Conservation (phyloP, 768 basidiomycete genomes). For the Macrolepiota dolichaula region DNA sequence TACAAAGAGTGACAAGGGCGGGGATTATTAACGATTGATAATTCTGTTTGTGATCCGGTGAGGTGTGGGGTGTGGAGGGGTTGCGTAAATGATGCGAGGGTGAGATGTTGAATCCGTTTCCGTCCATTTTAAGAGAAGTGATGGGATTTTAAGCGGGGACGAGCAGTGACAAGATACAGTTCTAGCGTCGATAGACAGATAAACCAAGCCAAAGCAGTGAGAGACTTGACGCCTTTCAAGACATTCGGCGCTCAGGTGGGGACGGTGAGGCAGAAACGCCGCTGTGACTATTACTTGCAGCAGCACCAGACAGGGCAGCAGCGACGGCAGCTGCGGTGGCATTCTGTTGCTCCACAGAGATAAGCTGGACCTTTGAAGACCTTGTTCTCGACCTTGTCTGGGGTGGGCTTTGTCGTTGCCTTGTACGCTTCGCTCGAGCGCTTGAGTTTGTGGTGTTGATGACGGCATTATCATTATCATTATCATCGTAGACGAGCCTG, state of each 20-base stretch:
- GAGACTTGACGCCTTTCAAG: neutral
- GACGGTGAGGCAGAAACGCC: neutral
- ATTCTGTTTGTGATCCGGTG: too few relatives aligned
- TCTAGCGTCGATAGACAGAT: too few relatives aligned
- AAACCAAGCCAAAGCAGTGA: neutral
- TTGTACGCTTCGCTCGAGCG: neutral
- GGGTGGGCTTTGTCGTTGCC: neutral
- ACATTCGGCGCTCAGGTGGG: neutral
- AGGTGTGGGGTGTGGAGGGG: too few relatives aligned
- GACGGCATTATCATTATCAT: neutral
- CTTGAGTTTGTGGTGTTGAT: neutral
- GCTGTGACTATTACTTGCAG: neutral
- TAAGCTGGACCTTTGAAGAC: neutral
- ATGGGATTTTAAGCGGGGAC: too few relatives aligned
- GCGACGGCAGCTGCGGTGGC: constrained; percentile 9
- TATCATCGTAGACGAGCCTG: neutral
- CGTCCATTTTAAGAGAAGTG: too few relatives aligned
- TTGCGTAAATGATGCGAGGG: too few relatives aligned
- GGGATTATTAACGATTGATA: too few relatives aligned
- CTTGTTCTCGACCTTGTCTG: neutral
- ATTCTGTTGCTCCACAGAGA: neutral
- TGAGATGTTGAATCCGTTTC: too few relatives aligned
- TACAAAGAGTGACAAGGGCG: too few relatives aligned
- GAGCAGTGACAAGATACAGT: too few relatives aligned
- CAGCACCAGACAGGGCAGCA: constrained; percentile 3